A percentile compares a stretch with the other conserved stretches of the same genome.
Evolutionary conservation across 2,329 filamentous ascomycete species (phyloP).

Genomic region (Alternaria sp.): DNA sequence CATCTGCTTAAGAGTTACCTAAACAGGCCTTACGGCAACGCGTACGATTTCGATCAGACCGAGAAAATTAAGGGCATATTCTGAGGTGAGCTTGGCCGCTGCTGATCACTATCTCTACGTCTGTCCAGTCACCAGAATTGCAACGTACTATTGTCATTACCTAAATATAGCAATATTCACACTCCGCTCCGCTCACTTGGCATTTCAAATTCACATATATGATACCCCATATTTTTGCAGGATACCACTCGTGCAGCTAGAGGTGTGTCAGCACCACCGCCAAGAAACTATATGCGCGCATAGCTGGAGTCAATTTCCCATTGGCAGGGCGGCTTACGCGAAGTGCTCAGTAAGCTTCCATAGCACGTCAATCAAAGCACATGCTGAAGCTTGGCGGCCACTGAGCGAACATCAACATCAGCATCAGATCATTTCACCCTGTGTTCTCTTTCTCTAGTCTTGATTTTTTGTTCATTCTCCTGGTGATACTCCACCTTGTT

Average conservation of each 20-base stretch:
- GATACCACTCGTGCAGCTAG: neutral
- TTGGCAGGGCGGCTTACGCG: conserved; percentile 18
- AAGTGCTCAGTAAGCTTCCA: conserved; percentile 30
- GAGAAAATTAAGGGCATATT: conserved; percentile 40
- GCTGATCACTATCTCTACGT: neutral
- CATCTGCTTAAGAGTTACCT: conserved; percentile 60
- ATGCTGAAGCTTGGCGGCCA: conserved; percentile 17
- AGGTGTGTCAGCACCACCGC: conserved; percentile 16
- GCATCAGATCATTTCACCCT: conserved; percentile 15
- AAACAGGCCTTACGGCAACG: conserved; percentile 67
- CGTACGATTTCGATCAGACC: conserved; percentile 67
- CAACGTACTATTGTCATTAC: neutral
- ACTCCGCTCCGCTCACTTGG: conserved; percentile 12
- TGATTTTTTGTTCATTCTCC: conserved; percentile 3
- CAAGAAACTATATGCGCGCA: conserved; percentile 6
- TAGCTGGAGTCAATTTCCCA: neutral
- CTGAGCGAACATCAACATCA: conserved; percentile 14
- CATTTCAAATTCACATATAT: neutral
- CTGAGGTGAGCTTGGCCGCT: conserved; percentile 5
- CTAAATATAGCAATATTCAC: neutral
- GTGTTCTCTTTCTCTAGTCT: conserved; percentile 3
- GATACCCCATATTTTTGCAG: neutral
- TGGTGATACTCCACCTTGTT: conserved; percentile 8
- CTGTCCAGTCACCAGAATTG: neutral
- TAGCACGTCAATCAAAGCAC: conserved; percentile 22